Base-by-base conservation (phyloP, 148 eudicot genomes). In the Diospyros kaki region DNA sequence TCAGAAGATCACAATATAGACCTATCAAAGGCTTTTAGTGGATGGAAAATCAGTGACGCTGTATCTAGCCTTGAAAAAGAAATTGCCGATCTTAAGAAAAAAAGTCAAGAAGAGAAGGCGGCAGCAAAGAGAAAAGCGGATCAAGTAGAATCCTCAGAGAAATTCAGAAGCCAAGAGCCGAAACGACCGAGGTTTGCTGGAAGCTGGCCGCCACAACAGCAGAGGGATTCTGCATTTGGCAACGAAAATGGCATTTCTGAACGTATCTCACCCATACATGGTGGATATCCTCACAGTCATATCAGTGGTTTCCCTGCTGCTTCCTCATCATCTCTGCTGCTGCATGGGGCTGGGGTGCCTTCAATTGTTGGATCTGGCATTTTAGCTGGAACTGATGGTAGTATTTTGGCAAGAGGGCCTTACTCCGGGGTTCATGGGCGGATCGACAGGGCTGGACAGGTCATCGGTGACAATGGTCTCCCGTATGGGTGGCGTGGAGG, bases 1-100 rank as follows among this genome's bases (percentile, higher is more conserved):
- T 73, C 81, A 71, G 73, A 78, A 74, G 18, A 73, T 55, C 90
- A 87, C 81, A 82, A 81, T 40, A 59, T 84, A 41, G 83, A 84
- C 75, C 83, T 78, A 41, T 76, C 72, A 12, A 76, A 78, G 71
- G 43, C 81, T 64, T 75, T 82, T 67, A 77, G 81, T 0, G 84
- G 77, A 45, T 80, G 72, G 79, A 53, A 74, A 46, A 66, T 87
- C 63, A 66, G 14, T 3, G 81, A 73, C 55, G 72, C 55, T 59
- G 83, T 84, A 42, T 45, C 50, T 65, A 76, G 56, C 46, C 70
- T 87, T 60, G 83, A 87, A 76, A 79, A n/a, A 75, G 87, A 78
- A 4, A 84, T 87, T 56, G 7, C 77, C 12, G 85, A 72, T 9
- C 58, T 64, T 8, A 73, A 76, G 15, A 68, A 73, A 64, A 84